Conservation (phyloP, 2,329 filamentous ascomycete genomes). For the Mycosphaerella sp. region DNA sequence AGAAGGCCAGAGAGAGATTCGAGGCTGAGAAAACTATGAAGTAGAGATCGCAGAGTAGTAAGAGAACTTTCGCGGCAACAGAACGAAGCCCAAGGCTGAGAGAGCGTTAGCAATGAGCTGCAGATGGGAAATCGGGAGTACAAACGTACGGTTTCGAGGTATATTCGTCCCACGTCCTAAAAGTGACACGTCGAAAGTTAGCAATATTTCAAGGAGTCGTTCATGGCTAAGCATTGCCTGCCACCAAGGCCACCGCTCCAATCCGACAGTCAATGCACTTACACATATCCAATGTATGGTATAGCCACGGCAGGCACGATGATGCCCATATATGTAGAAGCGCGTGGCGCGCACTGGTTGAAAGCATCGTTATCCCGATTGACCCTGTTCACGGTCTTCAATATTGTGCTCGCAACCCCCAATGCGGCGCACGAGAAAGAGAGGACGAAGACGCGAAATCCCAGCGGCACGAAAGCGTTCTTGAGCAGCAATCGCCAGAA, state of each 20-base stretch:
- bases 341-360: constrained; percentile 40
- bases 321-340: constrained; percentile 79
- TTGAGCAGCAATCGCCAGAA: constrained; percentile 58
- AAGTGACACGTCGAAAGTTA: too few species aligned
- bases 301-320: constrained; percentile 83
- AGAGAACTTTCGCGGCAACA: constrained; percentile 75
- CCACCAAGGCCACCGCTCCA: too few species aligned
- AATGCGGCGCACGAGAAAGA: constrained; percentile 77
- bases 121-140: background rate
- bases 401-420: constrained; percentile 70
- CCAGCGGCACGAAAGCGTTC: constrained; percentile 77
- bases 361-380: constrained; percentile 29
- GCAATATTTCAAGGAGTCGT: too few species aligned
- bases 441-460: constrained; percentile 76
- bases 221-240: too few species aligned
- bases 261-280: too few species aligned
- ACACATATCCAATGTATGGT: constrained; percentile 81
- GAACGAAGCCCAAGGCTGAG: constrained; percentile 66
- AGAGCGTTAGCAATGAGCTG: constrained; percentile 11
- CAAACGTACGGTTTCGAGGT: constrained; percentile 65
- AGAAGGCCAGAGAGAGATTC: constrained; percentile 84
- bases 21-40: constrained; percentile 98
- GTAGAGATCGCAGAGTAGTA: constrained; percentile 86
- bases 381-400: constrained; percentile 42
- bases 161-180: constrained; percentile 81